Conservation (phyloP, 2,329 filamentous ascomycete genomes). For the Aspergillus sclerotialis region DNA sequence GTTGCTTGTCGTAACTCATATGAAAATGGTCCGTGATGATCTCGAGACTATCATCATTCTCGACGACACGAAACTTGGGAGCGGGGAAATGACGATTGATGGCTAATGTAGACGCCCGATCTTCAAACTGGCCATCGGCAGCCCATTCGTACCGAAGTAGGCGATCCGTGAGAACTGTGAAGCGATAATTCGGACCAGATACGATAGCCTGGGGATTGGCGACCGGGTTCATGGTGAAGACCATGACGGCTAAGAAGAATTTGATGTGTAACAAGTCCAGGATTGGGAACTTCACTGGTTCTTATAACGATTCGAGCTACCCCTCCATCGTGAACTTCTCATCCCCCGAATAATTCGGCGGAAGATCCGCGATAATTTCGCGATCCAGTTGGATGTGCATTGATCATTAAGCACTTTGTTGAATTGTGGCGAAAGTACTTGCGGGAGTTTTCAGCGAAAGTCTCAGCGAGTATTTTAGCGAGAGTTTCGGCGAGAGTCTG, state of each 20-base stretch:
- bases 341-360: background rate
- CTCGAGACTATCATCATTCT: constrained; percentile 42
- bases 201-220: constrained; percentile 42
- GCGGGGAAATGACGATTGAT: constrained; percentile 46
- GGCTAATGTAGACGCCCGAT: constrained; percentile 57
- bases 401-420: background rate
- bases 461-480: background rate
- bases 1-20: constrained; percentile 52
- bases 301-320: background rate
- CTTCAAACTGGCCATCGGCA: constrained; percentile 53
- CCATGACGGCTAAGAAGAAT: constrained; percentile 1
- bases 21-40: constrained; percentile 52
- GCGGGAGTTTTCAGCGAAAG: background rate
- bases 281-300: background rate
- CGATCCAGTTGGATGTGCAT: background rate
- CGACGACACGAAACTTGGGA: constrained; percentile 43
- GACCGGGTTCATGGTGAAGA: constrained; percentile 38
- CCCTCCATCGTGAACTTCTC: background rate
- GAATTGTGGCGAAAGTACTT: background rate
- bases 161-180: constrained; percentile 51
- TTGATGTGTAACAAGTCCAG: background rate
- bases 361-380: background rate
- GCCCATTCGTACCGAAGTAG: constrained; percentile 59
- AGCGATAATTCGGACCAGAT: constrained; percentile 48
- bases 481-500: background rate